phyloP scores from a whole-genome alignment of 306 rosid genomes.

The Glycine latifolia region DNA sequence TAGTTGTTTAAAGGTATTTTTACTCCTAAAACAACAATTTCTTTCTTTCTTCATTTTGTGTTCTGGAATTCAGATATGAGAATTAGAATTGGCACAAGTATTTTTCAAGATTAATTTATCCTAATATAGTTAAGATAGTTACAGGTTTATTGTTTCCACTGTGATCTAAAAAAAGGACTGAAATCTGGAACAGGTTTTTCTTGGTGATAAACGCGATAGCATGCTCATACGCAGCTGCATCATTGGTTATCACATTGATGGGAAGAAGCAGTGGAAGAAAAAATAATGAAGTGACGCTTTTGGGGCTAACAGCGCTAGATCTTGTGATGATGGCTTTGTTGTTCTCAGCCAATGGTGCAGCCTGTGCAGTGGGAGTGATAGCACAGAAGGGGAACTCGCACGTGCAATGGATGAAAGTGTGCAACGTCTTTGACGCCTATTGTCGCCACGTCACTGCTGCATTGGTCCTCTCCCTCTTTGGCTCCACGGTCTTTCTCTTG shows the following conservation, averaged over 20 bases:
- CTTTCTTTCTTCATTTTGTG: too few relatives aligned
- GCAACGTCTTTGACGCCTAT: constrained; percentile 58
- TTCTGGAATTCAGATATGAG: too few relatives aligned
- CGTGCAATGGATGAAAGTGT: constrained; percentile 67
- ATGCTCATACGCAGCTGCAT: constrained; percentile 61
- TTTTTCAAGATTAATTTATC: too few relatives aligned
- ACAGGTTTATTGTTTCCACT: too few relatives aligned
- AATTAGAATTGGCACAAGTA: too few relatives aligned
- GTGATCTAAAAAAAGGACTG: too few relatives aligned
- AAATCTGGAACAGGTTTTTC: constrained; percentile 53
- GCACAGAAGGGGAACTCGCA: constrained; percentile 65
- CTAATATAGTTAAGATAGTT: too few relatives aligned
- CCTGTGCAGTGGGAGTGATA: constrained; percentile 60
- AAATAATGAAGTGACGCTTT: background rate
- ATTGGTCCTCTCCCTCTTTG: constrained; percentile 57
- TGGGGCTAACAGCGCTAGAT: constrained; percentile 49
- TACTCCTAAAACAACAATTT: too few relatives aligned
- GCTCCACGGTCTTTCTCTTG: constrained; percentile 54
- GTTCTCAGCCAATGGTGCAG: constrained; percentile 71
- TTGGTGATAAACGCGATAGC: constrained; percentile 70
- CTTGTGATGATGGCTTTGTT: constrained; percentile 54
- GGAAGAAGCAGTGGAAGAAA: constrained; percentile 42
- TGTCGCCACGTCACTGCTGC: constrained; percentile 63
- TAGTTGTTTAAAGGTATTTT: too few relatives aligned
- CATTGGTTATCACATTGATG: constrained; percentile 43